Evolutionary conservation across 495 filamentous ascomycete genomes (phyloP).

Genomic region (Penicillium pancosmium): DNA sequence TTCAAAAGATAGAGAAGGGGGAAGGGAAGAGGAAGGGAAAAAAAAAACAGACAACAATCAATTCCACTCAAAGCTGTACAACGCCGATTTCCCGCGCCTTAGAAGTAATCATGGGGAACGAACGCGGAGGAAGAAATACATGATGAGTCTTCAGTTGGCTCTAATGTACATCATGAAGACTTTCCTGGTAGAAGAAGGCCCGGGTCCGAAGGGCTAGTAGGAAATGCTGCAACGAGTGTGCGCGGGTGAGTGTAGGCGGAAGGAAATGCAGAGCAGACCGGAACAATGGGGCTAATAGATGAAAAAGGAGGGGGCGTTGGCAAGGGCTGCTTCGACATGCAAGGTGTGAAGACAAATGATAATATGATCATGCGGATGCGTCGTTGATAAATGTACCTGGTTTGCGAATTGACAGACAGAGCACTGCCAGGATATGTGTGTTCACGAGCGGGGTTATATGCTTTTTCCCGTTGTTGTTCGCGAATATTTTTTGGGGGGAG

Average conservation of each 20-base stretch:
- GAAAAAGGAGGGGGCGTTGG: constrained; percentile 2
- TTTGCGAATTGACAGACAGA: not conserved
- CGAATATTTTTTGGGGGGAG: not conserved
- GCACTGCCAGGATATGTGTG: not conserved
- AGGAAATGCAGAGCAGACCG: constrained; percentile 5
- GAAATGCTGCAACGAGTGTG: not conserved
- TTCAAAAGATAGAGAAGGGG: not conserved
- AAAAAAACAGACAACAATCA: not conserved
- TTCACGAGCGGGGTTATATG: not conserved
- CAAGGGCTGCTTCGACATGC: constrained; percentile 17
- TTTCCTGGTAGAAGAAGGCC: not conserved
- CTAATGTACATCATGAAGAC: constrained; percentile 5
- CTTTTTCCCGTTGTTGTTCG: not conserved
- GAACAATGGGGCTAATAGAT: constrained; percentile 17
- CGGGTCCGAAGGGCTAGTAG: not conserved
- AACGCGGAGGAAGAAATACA: not conserved
- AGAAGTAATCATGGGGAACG: not conserved
- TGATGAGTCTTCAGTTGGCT: constrained; percentile 2
- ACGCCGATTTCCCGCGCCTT: not conserved
- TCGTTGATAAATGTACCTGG: constrained; percentile 30
- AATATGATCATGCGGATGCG: constrained; percentile 37
- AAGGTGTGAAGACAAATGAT: constrained; percentile 20
- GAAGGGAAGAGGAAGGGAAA: not conserved
- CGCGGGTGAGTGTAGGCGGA: not conserved
- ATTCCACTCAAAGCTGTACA: constrained; percentile 9